These are phyloP conservation scores for Suhomyces bribrorum DNA, from an alignment of 1,139 yeast species.

Conservation along the genomic window DNA sequence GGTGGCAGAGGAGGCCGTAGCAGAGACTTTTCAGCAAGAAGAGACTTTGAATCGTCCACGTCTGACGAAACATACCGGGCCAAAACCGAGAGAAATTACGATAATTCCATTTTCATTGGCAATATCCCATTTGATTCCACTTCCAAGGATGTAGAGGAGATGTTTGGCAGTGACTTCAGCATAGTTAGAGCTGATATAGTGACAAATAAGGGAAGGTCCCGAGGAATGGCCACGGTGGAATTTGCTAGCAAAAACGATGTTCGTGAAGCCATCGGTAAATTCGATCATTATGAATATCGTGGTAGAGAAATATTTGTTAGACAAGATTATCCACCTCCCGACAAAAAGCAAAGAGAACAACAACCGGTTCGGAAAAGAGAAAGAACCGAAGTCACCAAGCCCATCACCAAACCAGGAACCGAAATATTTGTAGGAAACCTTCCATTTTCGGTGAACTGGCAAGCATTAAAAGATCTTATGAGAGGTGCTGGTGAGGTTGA, in stretches of 20 bases:
- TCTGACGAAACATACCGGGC: slow-evolving; percentile 35
- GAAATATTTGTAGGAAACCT: slow-evolving; percentile 83
- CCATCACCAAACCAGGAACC: slow-evolving; percentile 43
- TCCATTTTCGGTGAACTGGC: slow-evolving; percentile 83
- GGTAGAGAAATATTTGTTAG: slow-evolving; percentile 90
- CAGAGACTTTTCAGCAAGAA: slow-evolving; percentile 25
- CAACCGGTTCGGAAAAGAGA: slow-evolving; percentile 14
- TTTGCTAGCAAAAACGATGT: slow-evolving; percentile 71
- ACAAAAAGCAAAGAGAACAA: slow-evolving; percentile 33
- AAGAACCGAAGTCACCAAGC: slow-evolving; percentile 13
- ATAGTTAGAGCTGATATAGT: slow-evolving; percentile 87
- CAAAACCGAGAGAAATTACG: slow-evolving; percentile 63
- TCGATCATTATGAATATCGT: slow-evolving; percentile 63
- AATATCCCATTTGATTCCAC: slow-evolving; percentile 69
- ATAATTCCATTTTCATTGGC: slow-evolving; percentile 71
- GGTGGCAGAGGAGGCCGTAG: slow-evolving; percentile 14
- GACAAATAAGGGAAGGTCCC: slow-evolving; percentile 76
- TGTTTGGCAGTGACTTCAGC: slow-evolving; percentile 64
- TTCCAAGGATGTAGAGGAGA: slow-evolving; percentile 58
- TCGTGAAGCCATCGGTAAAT: slow-evolving; percentile 67
- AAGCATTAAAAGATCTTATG: slow-evolving; percentile 81
- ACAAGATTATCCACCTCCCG: slow-evolving; percentile 84
- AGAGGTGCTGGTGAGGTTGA: slow-evolving; percentile 72
- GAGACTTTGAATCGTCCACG: slow-evolving; percentile 26
- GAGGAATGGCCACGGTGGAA: slow-evolving; percentile 95